These are phyloP conservation scores for Pythium grandisporangium DNA, from an alignment of 352 stramenopile species.

Conservation along the genomic window DNA sequence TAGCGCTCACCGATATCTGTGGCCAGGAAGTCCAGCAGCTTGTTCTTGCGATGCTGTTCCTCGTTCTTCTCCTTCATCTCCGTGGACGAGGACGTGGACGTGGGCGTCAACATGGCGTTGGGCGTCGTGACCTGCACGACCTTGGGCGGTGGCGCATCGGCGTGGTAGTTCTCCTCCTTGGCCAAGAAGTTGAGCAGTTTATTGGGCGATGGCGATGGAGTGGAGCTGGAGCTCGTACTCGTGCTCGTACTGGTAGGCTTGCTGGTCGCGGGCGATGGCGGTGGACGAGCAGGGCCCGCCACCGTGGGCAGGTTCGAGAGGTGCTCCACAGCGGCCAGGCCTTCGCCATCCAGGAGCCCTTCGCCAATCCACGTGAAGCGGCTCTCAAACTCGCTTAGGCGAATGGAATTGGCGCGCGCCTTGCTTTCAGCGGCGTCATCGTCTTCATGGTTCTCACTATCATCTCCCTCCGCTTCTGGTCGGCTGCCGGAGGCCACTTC, in stretches of 20 bases:
- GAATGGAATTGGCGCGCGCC: conserved; percentile 13
- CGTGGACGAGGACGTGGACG: not conserved
- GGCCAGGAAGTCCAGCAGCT: conserved; percentile 66
- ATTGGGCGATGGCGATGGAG: conserved; percentile 5
- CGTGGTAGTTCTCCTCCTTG: conserved; percentile 20
- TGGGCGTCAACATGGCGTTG: too few relatives aligned
- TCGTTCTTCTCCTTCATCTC: not conserved
- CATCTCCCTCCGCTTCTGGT: not conserved
- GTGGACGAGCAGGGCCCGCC: conserved; percentile 17
- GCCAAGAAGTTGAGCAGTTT: conserved; percentile 39
- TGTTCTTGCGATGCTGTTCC: conserved; percentile 33
- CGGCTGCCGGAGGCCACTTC: not conserved
- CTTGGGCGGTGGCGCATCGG: conserved; percentile 6
- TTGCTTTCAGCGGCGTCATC: conserved; percentile 1
- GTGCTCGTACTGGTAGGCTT: not conserved
- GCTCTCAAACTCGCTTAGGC: conserved; percentile 18
- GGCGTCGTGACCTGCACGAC: too few relatives aligned
- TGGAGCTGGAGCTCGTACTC: not conserved
- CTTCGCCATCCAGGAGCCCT: conserved; percentile 39
- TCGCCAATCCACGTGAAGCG: conserved; percentile 66
- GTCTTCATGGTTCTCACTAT: conserved; percentile 7
- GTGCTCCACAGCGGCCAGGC: conserved; percentile 39
- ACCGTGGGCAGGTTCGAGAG: conserved; percentile 22
- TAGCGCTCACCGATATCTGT: conserved; percentile 66
- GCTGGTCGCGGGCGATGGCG: not conserved